Base-by-base conservation (phyloP, 805 yeast genomes). In the Ascoidea tarda region DNA sequence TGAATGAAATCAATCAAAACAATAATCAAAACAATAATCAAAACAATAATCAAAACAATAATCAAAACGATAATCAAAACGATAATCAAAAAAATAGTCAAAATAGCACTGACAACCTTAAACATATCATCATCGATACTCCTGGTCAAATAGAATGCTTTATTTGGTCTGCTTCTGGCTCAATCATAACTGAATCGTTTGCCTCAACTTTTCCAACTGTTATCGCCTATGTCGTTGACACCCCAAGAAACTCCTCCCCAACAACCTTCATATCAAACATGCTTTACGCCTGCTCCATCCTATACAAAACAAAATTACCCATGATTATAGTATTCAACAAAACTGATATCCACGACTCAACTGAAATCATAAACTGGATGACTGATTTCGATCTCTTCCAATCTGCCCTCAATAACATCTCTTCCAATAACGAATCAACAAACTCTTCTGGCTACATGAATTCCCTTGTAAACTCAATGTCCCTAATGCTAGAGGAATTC, bases 61-160 rank as follows among this genome's bases (percentile, higher is more conserved):
- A 21, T 21, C 28, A 21, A 21, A 21, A 21, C 28, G 3, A 21
- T 21, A 21, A 21, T 21, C 28, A 21, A 21, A 21, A 21, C 3
- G 3, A 21, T 21, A 21, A 21, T 21, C 28, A 21, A 21, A 21
- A 21, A 2, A 21, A 21, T 21, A 21, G 3, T 21, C 28, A 21
- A 21, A 21, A 21, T 21, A 21, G 28, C 28, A 62, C 69, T 2
- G 72, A 72, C 14, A 66, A 69, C 52, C 74, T 74, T 58, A 67
- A 79, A 21, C 84, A 89, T 65, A 86, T 90, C 58, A 82, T 93
- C 45, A 79, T 91, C 50, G 99, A 93, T 68, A 93, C 99, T 1
- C 99, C 99, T 0, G 99, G 99, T 10, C 99, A 93, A 68, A 93
- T 93, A 57, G 99, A 93, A 68, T 90, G 97, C 70, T 93, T 93